Evolutionary conservation across 768 basidiomycete species (phyloP).

Genomic region (Naganishia vaughanmartiniae): DNA sequence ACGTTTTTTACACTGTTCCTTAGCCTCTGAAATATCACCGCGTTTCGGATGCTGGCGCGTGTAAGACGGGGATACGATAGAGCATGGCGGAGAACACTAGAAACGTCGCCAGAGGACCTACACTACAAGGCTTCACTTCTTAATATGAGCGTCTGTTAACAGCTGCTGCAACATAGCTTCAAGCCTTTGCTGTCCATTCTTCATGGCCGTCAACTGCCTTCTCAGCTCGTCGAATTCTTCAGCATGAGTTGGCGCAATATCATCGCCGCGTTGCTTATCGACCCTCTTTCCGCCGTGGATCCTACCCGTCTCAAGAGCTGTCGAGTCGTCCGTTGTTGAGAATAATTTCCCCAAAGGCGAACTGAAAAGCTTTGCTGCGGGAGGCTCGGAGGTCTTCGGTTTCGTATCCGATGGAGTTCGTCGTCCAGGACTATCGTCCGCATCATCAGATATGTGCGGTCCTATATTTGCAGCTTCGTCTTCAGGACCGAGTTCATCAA

Average conservation of each 20-base stretch:
- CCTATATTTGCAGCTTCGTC: background rate
- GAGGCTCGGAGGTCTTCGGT: background rate
- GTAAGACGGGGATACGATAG: too few relatives aligned
- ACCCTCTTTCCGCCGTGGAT: background rate
- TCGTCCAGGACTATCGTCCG: background rate
- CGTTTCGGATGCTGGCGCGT: too few relatives aligned
- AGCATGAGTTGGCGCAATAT: background rate
- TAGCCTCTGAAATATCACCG: too few relatives aligned
- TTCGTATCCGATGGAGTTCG: background rate
- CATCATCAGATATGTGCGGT: background rate
- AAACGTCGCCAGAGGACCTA: too few relatives aligned
- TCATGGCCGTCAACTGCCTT: conserved; percentile 5
- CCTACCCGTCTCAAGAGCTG: background rate
- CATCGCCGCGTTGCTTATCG: background rate
- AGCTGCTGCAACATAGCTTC: background rate
- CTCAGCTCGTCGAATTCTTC: conserved; percentile 22
- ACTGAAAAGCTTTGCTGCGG: background rate
- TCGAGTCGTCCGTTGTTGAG: background rate
- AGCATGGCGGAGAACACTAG: background rate
- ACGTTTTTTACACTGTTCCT: too few relatives aligned
- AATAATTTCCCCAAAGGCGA: background rate
- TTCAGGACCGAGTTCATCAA: conserved; percentile 4
- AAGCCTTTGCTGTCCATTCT: conserved; percentile 8
- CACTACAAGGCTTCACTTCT: too few relatives aligned
- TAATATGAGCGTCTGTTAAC: background rate